Percentiles rank a stretch among this genome's conserved stretches.
Evolutionary conservation across 441 rosid species (phyloP).

Genomic region (Croton laevigatus): DNA sequence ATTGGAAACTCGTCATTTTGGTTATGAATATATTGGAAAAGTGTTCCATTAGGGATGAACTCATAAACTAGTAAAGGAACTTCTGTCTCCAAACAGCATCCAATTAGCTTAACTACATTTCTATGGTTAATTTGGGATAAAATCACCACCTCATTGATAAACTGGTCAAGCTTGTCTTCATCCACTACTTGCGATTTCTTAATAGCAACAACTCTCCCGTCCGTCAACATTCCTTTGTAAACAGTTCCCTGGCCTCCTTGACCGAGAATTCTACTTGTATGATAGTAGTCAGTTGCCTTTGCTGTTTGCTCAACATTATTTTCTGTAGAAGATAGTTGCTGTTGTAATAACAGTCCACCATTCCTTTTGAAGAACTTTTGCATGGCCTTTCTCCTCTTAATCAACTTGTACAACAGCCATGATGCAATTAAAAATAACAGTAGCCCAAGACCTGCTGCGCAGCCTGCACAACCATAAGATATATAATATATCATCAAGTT

Average conservation of each 20-base stretch:
- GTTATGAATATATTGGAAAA: slow-evolving; percentile 11
- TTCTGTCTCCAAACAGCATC: slow-evolving; percentile 23
- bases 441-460: slow-evolving; percentile 17
- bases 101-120: slow-evolving; percentile 19
- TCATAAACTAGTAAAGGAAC: slow-evolving; percentile 22
- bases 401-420: slow-evolving; percentile 11
- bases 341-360: slow-evolving; percentile 22
- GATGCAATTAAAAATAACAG: slow-evolving; percentile 7
- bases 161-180: slow-evolving; percentile 17
- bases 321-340: slow-evolving; percentile 9
- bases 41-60: slow-evolving; percentile 25
- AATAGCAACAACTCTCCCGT: slow-evolving; percentile 20
- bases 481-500: not conserved
- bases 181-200: slow-evolving; percentile 19
- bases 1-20: slow-evolving; percentile 14
- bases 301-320: slow-evolving; percentile 21
- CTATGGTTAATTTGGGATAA: slow-evolving; percentile 20
- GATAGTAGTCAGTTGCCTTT: slow-evolving; percentile 21
- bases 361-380: slow-evolving; percentile 22
- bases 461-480: slow-evolving; percentile 13
- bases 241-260: slow-evolving; percentile 26
- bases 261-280: slow-evolving; percentile 18
- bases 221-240: slow-evolving; percentile 23
- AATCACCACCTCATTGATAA: slow-evolving; percentile 24
- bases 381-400: slow-evolving; percentile 13